Evolutionary conservation across 768 basidiomycete species (phyloP).

Genomic region (Podaxis sp.): DNA sequence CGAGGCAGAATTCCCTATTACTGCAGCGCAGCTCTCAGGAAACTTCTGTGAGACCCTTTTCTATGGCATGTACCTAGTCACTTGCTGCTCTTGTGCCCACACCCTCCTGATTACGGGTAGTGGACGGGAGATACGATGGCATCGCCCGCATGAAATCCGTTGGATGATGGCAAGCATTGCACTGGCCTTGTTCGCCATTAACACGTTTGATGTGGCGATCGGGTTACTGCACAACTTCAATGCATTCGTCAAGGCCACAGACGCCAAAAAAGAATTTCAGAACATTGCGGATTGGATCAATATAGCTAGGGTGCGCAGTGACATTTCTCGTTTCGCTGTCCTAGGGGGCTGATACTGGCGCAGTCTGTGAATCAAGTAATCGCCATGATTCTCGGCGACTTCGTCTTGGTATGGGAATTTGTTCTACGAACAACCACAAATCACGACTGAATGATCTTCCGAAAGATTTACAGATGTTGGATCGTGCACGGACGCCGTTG

Average conservation of each 20-base stretch:
- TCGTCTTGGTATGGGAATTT: slow-evolving; percentile 9
- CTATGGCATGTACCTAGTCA: slow-evolving; percentile 12
- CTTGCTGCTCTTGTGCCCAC: slow-evolving; percentile 1
- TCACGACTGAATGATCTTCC: too few relatives aligned
- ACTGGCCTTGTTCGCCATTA: slow-evolving; percentile 1
- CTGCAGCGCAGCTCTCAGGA: slow-evolving; percentile 12
- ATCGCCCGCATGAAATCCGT: slow-evolving; percentile 6
- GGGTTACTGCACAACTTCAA: slow-evolving; percentile 13
- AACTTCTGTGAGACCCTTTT: slow-evolving; percentile 14
- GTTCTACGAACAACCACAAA: not conserved
- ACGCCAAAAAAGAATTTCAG: not conserved
- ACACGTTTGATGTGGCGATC: slow-evolving; percentile 11
- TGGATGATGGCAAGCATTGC: slow-evolving; percentile 12
- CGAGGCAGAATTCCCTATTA: not conserved
- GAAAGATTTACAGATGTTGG: slow-evolving; percentile 13
- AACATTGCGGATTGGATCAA: slow-evolving; percentile 13
- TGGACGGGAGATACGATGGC: slow-evolving; percentile 10
- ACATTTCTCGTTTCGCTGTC: not conserved
- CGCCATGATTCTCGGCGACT: slow-evolving; percentile 14
- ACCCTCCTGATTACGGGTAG: not conserved
- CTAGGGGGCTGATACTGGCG: not conserved
- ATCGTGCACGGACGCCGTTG: slow-evolving; percentile 11
- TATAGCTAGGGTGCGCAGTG: slow-evolving; percentile 3
- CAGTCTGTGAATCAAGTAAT: slow-evolving; percentile 12
- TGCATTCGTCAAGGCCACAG: not conserved